Conservation (phyloP, 768 basidiomycete species). For the Xerocomellus intermedius region DNA sequence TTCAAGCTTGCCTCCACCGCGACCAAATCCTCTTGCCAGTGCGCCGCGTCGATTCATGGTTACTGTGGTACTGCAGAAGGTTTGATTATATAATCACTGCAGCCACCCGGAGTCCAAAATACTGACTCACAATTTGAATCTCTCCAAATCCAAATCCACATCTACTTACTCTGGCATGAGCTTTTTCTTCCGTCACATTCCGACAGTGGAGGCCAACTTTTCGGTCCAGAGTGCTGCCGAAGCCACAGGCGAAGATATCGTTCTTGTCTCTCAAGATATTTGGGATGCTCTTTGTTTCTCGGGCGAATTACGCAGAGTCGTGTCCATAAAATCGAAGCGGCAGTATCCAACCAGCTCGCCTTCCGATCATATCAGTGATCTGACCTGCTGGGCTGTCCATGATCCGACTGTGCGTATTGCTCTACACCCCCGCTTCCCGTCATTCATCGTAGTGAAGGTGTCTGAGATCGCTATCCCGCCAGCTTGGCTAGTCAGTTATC, state of each 20-base stretch:
- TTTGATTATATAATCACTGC: slow-evolving; percentile 26
- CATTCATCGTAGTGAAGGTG: slow-evolving; percentile 32
- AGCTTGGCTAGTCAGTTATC: slow-evolving; percentile 39
- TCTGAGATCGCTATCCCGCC: slow-evolving; percentile 38
- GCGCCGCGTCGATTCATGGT: slow-evolving; percentile 53
- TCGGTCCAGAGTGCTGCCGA: slow-evolving; percentile 14
- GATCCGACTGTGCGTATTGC: slow-evolving; percentile 39
- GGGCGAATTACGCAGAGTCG: slow-evolving; percentile 7
- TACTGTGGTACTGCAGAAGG: not conserved
- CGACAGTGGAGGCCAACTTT: slow-evolving; percentile 29
- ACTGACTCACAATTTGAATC: not conserved
- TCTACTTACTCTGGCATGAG: slow-evolving; percentile 36
- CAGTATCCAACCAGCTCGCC: not conserved
- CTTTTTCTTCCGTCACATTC: slow-evolving; percentile 33
- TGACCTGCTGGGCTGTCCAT: slow-evolving; percentile 37
- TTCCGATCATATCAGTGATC: slow-evolving; percentile 1
- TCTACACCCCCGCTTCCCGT: not conserved
- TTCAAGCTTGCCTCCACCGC: slow-evolving; percentile 47
- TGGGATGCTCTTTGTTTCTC: slow-evolving; percentile 31
- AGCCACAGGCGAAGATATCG: slow-evolving; percentile 20
- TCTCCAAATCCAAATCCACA: not conserved
- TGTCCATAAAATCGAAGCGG: slow-evolving; percentile 27
- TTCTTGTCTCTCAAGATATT: slow-evolving; percentile 32
- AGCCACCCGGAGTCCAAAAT: not conserved
- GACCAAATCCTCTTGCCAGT: slow-evolving; percentile 53